Evolutionary conservation across 2,329 filamentous ascomycete genomes (phyloP), one percentile per base, ranked within the genome.

Genomic region (Xylaria sp.): DNA sequence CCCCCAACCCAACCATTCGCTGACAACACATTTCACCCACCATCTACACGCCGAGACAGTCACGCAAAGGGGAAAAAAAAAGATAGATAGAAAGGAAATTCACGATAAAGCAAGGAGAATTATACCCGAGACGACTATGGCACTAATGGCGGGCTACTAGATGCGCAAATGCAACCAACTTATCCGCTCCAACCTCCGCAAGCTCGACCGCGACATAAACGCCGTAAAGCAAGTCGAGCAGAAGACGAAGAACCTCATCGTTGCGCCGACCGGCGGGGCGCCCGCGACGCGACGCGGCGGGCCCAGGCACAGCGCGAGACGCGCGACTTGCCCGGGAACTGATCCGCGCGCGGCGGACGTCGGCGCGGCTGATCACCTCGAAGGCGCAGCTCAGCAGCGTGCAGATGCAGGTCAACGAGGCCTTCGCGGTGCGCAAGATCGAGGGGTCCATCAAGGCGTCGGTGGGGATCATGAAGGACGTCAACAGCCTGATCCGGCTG

Each of bases 391-490:
- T 99, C 50, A 89, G 89, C 75, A 94, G 90, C 69, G 94, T 99
- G 45, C 90, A 94, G 78, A 96, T 98, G 93, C 95, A 98, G 79
- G 94, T 99, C 73, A 92, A 94, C 73, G 94, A 98, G 80, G 94
- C 95, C 1, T 98, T 98, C 77, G 92, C 92, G 1, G 89, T 98
- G 71, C 89, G 92, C 70, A 96, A 96, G 83, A 98, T 99, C 67
- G 94, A 98, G 79, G 94, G 94, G 47, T 93, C 90, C 72, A 93
- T 99, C 73, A 86, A 87, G 69, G 89, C 91, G 43, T 92, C 89
- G 70, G 94, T 94, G 8, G 91, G 92, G 46, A 94, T 99, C 70
- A 98, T 99, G 95, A 94, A 94, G 79, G 93, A 98, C 76, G 92
- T 99, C 63, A 98, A 98, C 77, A 86, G 84, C 15, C 83, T 98